Evolutionary conservation across 176 grass and related monocot genomes (phyloP), one percentile per base, ranked within the genome.

Genomic region (Cenchrus purpureus): DNA sequence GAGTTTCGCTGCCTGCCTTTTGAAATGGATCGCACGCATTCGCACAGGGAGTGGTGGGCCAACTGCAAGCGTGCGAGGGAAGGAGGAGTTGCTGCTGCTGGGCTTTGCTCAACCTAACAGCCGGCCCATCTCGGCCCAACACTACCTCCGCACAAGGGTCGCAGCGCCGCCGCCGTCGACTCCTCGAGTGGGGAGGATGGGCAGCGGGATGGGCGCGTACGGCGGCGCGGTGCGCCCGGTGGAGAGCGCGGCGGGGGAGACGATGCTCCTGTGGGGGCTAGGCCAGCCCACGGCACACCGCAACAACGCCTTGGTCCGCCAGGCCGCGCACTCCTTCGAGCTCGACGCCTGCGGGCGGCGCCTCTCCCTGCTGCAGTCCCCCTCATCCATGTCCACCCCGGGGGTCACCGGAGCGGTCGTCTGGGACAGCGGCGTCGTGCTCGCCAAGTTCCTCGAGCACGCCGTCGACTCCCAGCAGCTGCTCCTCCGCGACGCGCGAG

Each of bases 391-490:
- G 90, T 51, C 83, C 19, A 83, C 87, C 0, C 91, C n/a, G n/a
- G 96, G 93, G 7, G 96, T 98, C 29, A 95, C 93, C 3, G 93
- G 93, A 28, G 93, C 93, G 8, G 91, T 98, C 14, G 89, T 98
- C n/a, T 98, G 93, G 96, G 96, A 98, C 83, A 95, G 93, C 79
- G 91, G 86, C 49, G 84, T 95, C 52, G 89, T 95, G 65, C 89
- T 98, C 20, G 93, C 92, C 71, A 98, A 94, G 89, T 91, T 98
- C 91, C 64, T 98, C 25, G 96, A 98, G 89, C 93, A 95, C 74
- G 85, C 96, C 49, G 89, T 85, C 11, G 93, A 98, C 71, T 48
- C 65, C 0, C 69, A 67, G 15, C 87, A 20, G 4, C 89, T 95
- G 4, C 7, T 58, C 19, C 86, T 91, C 29, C 90, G 74, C 10